A percentile compares a stretch with the other conserved stretches of the same genome.
These are phyloP conservation scores for Moringa oleifera DNA, from an alignment of 345 rosid genomes.

Conservation along the genomic window DNA sequence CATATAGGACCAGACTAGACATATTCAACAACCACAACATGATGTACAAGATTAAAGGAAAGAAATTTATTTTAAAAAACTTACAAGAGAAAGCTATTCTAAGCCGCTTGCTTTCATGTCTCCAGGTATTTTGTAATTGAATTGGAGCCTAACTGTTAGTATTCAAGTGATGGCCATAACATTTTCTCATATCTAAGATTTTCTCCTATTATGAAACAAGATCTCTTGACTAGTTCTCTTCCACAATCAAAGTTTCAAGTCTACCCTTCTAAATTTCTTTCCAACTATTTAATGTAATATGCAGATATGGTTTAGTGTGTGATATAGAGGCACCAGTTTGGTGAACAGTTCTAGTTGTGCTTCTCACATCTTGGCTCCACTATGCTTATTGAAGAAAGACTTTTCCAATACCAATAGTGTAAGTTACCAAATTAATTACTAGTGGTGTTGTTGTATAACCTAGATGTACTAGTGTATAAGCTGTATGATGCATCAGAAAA, in stretches of 20 bases:
- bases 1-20: background rate
- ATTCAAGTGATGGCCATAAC: background rate
- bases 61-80: background rate
- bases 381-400: background rate
- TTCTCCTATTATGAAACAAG: background rate
- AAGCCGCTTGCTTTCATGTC: slow-evolving; percentile 3
- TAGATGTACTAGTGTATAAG: background rate
- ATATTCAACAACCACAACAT: background rate
- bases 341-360: background rate
- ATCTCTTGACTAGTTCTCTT: background rate
- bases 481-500: background rate
- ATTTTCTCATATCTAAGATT: background rate
- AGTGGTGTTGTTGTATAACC: background rate
- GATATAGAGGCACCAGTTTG: background rate
- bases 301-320: slow-evolving; percentile 5
- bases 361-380: slow-evolving; percentile 2
- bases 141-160: background rate
- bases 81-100: background rate
- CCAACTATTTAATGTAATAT: background rate
- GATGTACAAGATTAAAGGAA: slow-evolving; percentile 1
- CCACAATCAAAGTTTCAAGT: background rate
- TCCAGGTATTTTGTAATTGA: background rate
- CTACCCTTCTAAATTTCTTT: too few species aligned
- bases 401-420: background rate
- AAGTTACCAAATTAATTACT: slow-evolving; percentile 2